These are phyloP conservation scores for Melastoma candidum DNA, from an alignment of 441 rosid species.

Conservation along the genomic window DNA sequence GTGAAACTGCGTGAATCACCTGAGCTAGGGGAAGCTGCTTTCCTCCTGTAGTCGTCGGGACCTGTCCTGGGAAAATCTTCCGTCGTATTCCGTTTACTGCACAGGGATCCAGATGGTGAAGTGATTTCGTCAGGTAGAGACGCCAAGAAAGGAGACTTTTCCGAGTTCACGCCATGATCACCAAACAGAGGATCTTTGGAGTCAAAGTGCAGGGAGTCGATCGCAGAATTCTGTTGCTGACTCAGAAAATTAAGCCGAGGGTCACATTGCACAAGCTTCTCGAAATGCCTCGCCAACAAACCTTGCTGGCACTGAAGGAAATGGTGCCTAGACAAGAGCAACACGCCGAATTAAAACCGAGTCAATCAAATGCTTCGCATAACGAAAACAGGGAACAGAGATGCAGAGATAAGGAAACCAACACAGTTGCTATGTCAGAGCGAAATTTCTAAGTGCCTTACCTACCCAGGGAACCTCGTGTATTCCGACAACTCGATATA, in stretches of 20 bases:
- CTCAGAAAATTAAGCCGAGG: conserved; percentile 48
- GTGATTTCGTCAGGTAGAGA: conserved; percentile 3
- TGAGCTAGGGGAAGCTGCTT: conserved; percentile 34
- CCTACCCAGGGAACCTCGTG: too few species aligned
- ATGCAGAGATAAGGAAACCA: too few species aligned
- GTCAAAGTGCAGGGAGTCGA: conserved; percentile 43
- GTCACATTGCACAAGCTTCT: conserved; percentile 56
- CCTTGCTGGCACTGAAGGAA: conserved; percentile 45
- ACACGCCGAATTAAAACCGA: too few species aligned
- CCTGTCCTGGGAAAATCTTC: conserved; percentile 19
- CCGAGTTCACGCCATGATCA: conserved; percentile 23
- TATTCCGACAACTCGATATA: background rate
- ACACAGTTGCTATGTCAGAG: too few species aligned
- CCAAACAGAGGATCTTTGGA: conserved; percentile 17
- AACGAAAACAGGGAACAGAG: too few species aligned
- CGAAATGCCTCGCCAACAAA: conserved; percentile 42
- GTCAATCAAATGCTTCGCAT: too few species aligned
- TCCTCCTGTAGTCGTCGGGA: conserved; percentile 17
- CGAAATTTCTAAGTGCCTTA: too few species aligned
- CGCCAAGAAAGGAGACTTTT: conserved; percentile 16
- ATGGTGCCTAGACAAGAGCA: conserved; percentile 33
- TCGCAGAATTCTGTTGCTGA: conserved; percentile 31
- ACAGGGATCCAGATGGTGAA: conserved; percentile 27
- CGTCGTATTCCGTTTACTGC: conserved; percentile 21
- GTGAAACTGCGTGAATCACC: conserved; percentile 19